Evolutionary conservation across 164 flowering plant genomes (phyloP), one percentile per base, ranked within the genome.

Genomic region (Annona squamosa): DNA sequence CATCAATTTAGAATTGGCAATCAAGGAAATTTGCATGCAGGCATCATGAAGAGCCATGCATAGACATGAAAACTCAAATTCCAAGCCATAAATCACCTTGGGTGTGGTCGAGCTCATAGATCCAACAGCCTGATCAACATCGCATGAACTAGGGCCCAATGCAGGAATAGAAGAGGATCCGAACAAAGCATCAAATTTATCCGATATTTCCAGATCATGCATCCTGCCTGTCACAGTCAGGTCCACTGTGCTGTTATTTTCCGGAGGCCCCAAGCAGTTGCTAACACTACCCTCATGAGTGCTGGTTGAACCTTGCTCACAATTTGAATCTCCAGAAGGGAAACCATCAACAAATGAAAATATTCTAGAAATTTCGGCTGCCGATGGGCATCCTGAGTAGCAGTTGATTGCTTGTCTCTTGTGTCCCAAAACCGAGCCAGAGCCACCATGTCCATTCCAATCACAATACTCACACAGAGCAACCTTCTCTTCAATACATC

Each of bases 401-500:
- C 90, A 87, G 71, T 81, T 87, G 69, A 94, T 85, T 1, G 88
- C 44, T 61, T 90, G 91, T 74, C 91, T 87, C 77, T 87, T 85
- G 74, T 90, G 98, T 19, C 77, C 63, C 4, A 81, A 79, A 71
- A 80, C 74, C 0, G 83, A 67, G 43, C 78, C 69, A 37, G 90
- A 81, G 57, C 77, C 56, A 17, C 80, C 79, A 71, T 90, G 97
- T 1, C 85, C 91, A 47, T 75, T 76, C 91, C 88, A 87, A 82
- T 94, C 97, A 83, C 98, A 94, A 77, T 85, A 90, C 66, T 88
- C 92, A 81, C 99, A 94, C 66, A 92, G 91, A 2, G 97, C 90
- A 13, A 85, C 63, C 68, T 73, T 86, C 78, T 92, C 96, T 72
- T 91, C 93, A 3, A 80, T 64, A 75, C 97, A 92, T 73, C 97